Base-by-base conservation (phyloP, 2,329 filamentous ascomycete genomes). In the Geosmithia putterillii region DNA sequence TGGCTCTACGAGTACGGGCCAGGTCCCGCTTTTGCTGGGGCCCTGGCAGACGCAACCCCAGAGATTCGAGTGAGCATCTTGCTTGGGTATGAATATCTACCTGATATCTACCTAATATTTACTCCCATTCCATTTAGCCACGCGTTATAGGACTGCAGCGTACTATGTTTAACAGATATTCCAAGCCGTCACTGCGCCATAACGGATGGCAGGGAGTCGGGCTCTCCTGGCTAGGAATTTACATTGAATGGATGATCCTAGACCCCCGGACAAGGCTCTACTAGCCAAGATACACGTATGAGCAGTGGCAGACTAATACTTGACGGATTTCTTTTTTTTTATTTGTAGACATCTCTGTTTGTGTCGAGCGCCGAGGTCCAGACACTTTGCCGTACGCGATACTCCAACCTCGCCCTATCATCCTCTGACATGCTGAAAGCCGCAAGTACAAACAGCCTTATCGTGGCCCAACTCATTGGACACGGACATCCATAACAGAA, bases 311-410 rank as follows among this genome's bases (percentile, higher is more conserved):
- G n/a, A 38, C 15, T 5, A 18, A 4, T 14, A 38, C 36, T 38
- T 38, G 17, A 38, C 36, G 36, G 18, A 38, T 21, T 38, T 38
- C 36, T 38, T 38, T 38, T 38, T 38, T 38, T 38, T 38, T 38
- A 19, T 38, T 21, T 7, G 36, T 38, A 14, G 28, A 32, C 28
- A 9, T 32, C 28, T 6, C 28, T 32, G 28, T 32, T 32, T 32
- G 15, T 32, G 5, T 32, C 10, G 28, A 32, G 28, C 28, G 28
- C 28, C 28, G 10, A 14, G 28, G 6, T 32, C 15, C 10, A 32
- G 28, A 12, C 28, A 32, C 28, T 12, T 12, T 14, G 15, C 15
- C 28, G 28, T 32, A 32, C 10, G 28, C 28, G 28, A 32, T 32
- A 32, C 28, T 32, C 28, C 28, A 32, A 32, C 28, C 28, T 32